Percentiles rank a stretch among this genome's conserved stretches.
Evolutionary conservation across 208 protist species (phyloP).

Genomic region (Trichomonas tenax): DNA sequence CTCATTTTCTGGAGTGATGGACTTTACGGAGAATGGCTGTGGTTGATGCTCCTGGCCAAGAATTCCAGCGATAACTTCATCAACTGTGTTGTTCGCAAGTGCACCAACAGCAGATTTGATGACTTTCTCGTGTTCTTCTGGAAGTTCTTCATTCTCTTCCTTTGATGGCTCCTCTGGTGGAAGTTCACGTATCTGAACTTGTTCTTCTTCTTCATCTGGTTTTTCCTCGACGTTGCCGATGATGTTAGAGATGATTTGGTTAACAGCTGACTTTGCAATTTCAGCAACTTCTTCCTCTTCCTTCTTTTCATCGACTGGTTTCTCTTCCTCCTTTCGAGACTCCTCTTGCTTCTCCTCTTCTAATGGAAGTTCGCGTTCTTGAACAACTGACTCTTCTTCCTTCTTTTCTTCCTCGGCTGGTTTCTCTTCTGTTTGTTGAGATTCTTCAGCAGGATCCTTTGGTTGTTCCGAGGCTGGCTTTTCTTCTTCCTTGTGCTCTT

Average conservation of each 20-base stretch:
- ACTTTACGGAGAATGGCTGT: not conserved
- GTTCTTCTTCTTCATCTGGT: not conserved
- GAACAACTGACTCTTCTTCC: too few relatives aligned
- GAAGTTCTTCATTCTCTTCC: not conserved
- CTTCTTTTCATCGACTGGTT: too few relatives aligned
- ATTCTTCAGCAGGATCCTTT: too few relatives aligned
- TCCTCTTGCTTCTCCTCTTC: too few relatives aligned
- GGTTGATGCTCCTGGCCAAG: not conserved
- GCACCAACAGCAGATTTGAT: not conserved
- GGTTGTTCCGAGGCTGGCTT: too few relatives aligned
- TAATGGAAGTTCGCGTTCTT: too few relatives aligned
- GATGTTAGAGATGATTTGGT: not conserved
- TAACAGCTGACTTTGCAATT: not conserved
- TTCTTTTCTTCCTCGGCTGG: too few relatives aligned
- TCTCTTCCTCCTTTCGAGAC: too few relatives aligned
- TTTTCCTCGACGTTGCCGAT: not conserved
- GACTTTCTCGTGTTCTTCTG: not conserved
- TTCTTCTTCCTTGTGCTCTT: too few relatives aligned
- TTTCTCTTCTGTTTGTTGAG: too few relatives aligned
- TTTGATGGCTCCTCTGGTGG: too few relatives aligned
- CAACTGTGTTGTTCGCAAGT: not conserved
- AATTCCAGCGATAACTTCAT: not conserved
- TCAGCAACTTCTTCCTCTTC: not conserved
- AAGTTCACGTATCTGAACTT: not conserved
- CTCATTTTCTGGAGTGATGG: not conserved